Conservation (phyloP, 1,284 basidiomycete genomes). For the Cryptococcus jaspeensis region DNA sequence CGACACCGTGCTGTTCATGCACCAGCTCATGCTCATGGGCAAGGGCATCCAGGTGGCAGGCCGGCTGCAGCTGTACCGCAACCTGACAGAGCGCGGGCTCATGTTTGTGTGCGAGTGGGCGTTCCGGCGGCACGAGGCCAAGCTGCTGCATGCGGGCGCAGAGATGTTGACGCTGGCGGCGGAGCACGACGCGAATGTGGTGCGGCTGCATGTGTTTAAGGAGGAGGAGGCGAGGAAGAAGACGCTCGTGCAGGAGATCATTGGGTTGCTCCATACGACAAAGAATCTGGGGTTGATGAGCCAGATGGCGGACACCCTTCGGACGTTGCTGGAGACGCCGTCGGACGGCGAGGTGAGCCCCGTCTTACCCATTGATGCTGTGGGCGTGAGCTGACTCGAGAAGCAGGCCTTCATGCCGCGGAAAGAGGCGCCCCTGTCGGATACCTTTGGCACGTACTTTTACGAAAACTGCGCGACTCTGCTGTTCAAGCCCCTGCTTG, state of each 20-base stretch:
- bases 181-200: constrained; percentile 87
- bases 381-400: background rate
- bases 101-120: constrained; percentile 91
- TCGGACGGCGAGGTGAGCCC: constrained; percentile 52
- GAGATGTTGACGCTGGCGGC: constrained; percentile 84
- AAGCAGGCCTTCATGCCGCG: constrained; percentile 56
- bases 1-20: constrained; percentile 81
- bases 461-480: constrained; percentile 72
- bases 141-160: constrained; percentile 75
- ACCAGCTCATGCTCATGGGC: constrained; percentile 91
- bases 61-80: constrained; percentile 83
- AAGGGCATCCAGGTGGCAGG: constrained; percentile 91
- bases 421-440: constrained; percentile 80
- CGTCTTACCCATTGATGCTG: background rate
- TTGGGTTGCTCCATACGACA: constrained; percentile 72
- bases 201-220: constrained; percentile 77
- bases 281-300: constrained; percentile 84
- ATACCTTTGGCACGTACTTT: constrained; percentile 88
- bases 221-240: constrained; percentile 61
- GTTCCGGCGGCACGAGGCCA: constrained; percentile 56
- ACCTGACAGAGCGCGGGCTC: constrained; percentile 83
- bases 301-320: constrained; percentile 86
- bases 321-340: constrained; percentile 71
- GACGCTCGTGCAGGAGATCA: constrained; percentile 73
- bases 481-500: constrained; percentile 74